phyloP scores from a whole-genome alignment of 1,284 basidiomycete species.

The Moniliella sp. region DNA sequence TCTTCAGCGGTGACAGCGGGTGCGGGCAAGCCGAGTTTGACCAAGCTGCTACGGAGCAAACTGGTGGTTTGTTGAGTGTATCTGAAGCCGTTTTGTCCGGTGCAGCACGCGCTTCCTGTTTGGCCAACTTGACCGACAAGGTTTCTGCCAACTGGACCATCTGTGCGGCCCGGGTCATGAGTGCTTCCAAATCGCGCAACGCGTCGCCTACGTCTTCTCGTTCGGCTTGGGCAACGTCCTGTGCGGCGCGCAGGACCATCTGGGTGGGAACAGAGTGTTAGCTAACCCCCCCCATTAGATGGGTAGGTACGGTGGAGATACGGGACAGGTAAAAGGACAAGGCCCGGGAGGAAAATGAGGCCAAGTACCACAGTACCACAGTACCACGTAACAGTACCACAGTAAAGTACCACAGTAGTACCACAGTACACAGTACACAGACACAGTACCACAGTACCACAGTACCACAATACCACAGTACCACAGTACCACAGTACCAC shows the following conservation, averaged over 20 bases:
- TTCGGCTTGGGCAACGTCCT: conserved; percentile 42
- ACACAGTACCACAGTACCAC: no score
- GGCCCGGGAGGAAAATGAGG: no score
- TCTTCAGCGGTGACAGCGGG: conserved; percentile 69
- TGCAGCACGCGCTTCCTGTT: conserved; percentile 36
- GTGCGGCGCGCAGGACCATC: conserved; percentile 40
- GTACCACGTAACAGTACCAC: no score
- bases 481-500: no score
- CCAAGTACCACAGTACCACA: no score
- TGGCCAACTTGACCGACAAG: conserved; percentile 59
- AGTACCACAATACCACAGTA: no score
- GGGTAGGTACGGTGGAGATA: neutral
- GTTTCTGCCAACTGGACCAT: conserved; percentile 73
- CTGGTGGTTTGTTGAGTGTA: conserved; percentile 37
- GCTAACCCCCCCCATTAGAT: neutral
- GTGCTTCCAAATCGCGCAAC: conserved; percentile 65
- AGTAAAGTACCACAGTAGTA: no score
- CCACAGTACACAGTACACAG: no score
- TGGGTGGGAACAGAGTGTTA: conserved; percentile 35
- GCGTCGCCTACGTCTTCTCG: conserved; percentile 52
- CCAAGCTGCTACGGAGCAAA: conserved; percentile 57
- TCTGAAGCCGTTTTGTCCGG: conserved; percentile 4
- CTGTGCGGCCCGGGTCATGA: conserved; percentile 74
- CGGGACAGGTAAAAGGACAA: no score
- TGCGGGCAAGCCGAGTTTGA: conserved; percentile 63